Conservation (phyloP, 192 early-diverging fungal genomes). For the Phycomyces blakesleeanus region DNA sequence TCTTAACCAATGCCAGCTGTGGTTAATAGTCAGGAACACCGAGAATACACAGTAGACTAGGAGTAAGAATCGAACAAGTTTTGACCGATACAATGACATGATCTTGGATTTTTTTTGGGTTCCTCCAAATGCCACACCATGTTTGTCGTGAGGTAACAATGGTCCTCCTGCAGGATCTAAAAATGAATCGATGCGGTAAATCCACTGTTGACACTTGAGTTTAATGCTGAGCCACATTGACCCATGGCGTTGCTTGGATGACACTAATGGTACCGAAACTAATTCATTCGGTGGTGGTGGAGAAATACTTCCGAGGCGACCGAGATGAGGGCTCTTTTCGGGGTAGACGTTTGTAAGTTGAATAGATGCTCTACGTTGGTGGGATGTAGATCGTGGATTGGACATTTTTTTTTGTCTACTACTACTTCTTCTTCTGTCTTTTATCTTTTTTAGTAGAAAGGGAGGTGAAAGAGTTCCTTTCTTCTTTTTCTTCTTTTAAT, state of each 20-base stretch:
- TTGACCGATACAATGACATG: slow-evolving; percentile 7
- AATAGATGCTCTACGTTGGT: background rate
- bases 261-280: background rate
- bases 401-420: too few relatives aligned
- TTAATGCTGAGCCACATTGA: slow-evolving; percentile 2
- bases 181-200: slow-evolving; percentile 1
- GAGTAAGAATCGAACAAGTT: slow-evolving; percentile 11
- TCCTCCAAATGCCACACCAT: slow-evolving; percentile 27
- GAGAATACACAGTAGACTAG: slow-evolving; percentile 32
- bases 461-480: too few relatives aligned
- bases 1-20: slow-evolving; percentile 20
- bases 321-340: background rate
- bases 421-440: too few relatives aligned
- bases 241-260: background rate
- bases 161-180: slow-evolving; percentile 16
- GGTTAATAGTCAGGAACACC: slow-evolving; percentile 22
- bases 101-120: background rate
- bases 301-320: background rate
- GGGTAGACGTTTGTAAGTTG: background rate
- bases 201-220: background rate
- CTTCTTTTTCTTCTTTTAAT: too few relatives aligned
- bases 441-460: too few relatives aligned
- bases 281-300: background rate
- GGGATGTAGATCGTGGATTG: background rate
- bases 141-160: slow-evolving; percentile 28